A percentile compares a stretch with the other conserved stretches of the same genome.
Evolutionary conservation across 2,329 filamentous ascomycete genomes (phyloP).

Genomic region (Pestalotiopsis sp.): DNA sequence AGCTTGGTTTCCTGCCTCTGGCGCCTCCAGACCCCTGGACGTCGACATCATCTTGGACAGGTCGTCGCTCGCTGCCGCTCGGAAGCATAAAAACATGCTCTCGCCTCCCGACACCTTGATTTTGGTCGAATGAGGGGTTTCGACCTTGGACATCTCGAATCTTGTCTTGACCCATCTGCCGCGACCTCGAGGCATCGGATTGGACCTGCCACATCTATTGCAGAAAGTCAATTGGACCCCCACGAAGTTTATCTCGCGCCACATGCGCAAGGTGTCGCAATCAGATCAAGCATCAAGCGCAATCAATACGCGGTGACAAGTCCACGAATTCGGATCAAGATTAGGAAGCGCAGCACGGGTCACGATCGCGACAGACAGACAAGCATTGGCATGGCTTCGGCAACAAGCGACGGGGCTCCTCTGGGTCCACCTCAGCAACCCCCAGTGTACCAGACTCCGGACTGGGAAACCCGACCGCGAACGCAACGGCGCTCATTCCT

Average conservation of each 20-base stretch:
- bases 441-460: constrained; percentile 22
- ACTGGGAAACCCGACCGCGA: constrained; percentile 17
- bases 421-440: not conserved
- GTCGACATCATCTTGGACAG: not conserved
- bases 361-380: not conserved
- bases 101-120: not conserved
- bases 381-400: not conserved
- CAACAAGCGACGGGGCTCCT: not conserved
- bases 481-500: constrained; percentile 14
- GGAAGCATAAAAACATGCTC: not conserved
- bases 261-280: not conserved
- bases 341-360: not conserved
- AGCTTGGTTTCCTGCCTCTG: not conserved
- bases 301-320: not conserved
- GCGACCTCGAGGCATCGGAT: not conserved
- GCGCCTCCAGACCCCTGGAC: not conserved
- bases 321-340: too few relatives aligned
- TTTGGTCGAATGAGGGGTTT: not conserved
- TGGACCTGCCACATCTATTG: not conserved
- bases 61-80: not conserved
- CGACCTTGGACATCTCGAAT: not conserved
- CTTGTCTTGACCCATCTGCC: too few relatives aligned
- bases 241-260: not conserved
- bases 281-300: not conserved
- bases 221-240: not conserved